phyloP scores from a whole-genome alignment of 306 rosid species.

The Crotalaria pallida region DNA sequence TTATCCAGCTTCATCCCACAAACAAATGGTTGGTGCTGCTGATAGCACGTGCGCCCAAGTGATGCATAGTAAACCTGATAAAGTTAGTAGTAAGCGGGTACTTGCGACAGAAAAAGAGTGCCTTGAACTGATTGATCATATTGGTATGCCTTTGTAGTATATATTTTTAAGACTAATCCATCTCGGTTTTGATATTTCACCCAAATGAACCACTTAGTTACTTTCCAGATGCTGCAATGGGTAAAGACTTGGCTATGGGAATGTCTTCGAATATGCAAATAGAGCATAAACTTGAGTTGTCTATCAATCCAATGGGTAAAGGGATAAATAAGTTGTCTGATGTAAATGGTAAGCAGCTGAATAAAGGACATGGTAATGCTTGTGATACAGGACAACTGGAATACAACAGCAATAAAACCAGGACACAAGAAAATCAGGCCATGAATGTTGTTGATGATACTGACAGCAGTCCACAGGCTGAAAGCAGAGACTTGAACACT shows the following conservation, averaged over 20 bases:
- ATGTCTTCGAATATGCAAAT: slow-evolving; percentile 25
- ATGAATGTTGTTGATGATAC: slow-evolving; percentile 19
- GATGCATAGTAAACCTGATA: slow-evolving; percentile 35
- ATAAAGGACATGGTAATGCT: slow-evolving; percentile 22
- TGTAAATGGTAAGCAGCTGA: slow-evolving; percentile 22
- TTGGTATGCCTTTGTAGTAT: slow-evolving; percentile 38
- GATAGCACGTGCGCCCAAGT: slow-evolving; percentile 51
- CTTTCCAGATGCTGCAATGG: slow-evolving; percentile 43
- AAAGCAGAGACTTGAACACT: slow-evolving; percentile 41
- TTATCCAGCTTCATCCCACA: slow-evolving; percentile 35
- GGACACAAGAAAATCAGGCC: slow-evolving; percentile 23
- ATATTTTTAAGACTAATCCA: not conserved
- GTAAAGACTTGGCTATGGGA: slow-evolving; percentile 45
- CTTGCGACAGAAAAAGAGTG: slow-evolving; percentile 37
- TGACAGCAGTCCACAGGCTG: slow-evolving; percentile 34
- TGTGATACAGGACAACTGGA: slow-evolving; percentile 28
- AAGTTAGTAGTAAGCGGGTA: slow-evolving; percentile 28
- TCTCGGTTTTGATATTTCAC: slow-evolving; percentile 7
- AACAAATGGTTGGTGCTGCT: slow-evolving; percentile 35
- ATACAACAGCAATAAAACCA: slow-evolving; percentile 30
- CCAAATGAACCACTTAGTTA: slow-evolving; percentile 7
- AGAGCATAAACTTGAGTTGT: slow-evolving; percentile 25
- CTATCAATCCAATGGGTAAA: slow-evolving; percentile 30
- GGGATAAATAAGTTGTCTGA: slow-evolving; percentile 26
- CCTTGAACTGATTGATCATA: slow-evolving; percentile 31